Percentiles rank a stretch among this genome's conserved stretches.
Evolutionary conservation across 2,329 filamentous ascomycete species (phyloP).

Genomic region (Rutstroemia sp.): DNA sequence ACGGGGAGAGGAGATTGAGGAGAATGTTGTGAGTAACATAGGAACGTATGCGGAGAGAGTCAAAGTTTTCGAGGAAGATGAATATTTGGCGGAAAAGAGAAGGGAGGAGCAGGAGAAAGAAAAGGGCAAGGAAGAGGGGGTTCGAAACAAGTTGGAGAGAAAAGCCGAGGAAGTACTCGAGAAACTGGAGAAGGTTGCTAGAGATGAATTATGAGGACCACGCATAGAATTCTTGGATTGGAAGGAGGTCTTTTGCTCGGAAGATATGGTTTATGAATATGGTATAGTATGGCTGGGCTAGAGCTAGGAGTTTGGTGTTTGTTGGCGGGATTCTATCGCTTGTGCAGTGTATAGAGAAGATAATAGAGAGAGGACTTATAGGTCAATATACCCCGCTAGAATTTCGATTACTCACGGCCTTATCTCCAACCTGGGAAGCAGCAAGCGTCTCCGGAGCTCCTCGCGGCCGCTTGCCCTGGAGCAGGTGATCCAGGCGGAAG

Average conservation of each 20-base stretch:
- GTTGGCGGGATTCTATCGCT: too few species aligned
- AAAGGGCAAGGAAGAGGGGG: constrained; percentile 31
- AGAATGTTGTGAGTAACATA: constrained; percentile 76
- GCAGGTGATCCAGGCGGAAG: too few species aligned
- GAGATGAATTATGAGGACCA: background rate
- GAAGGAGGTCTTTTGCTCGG: background rate
- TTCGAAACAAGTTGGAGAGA: background rate
- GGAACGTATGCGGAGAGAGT: constrained; percentile 75
- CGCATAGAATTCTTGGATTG: background rate
- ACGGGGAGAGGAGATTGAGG: constrained; percentile 68
- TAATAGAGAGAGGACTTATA: too few species aligned
- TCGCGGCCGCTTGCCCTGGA: too few species aligned
- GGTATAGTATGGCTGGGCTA: too few species aligned
- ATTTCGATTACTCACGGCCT: too few species aligned
- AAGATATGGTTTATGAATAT: background rate
- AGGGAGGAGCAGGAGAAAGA: constrained; percentile 39
- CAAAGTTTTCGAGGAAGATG: constrained; percentile 46
- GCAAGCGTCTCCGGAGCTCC: too few species aligned
- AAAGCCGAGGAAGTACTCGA: background rate
- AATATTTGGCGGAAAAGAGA: constrained; percentile 6
- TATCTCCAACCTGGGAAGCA: too few species aligned
- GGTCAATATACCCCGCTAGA: too few species aligned
- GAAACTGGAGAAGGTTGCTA: background rate
- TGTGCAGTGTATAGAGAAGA: too few species aligned
- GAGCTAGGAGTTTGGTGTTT: too few species aligned